Evolutionary conservation across 2,329 filamentous ascomycete species (phyloP).

Genomic region (Conoideocrella luteorostrata): DNA sequence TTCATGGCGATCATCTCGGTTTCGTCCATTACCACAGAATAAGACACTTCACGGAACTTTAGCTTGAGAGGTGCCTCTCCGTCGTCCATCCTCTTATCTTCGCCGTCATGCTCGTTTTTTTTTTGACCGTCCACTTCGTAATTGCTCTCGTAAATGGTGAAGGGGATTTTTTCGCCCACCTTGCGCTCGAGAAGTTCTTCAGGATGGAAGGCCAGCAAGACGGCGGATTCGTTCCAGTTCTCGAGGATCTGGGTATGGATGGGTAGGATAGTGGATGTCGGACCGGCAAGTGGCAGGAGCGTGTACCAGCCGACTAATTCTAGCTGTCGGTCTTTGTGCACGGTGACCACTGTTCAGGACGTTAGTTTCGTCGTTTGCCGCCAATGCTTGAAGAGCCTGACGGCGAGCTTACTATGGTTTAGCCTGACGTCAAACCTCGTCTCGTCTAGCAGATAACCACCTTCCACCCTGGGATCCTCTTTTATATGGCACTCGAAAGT

Average conservation of each 20-base stretch:
- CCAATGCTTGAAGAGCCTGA: background rate
- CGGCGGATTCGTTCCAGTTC: slow-evolving; percentile 73
- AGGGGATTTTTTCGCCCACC: slow-evolving; percentile 72
- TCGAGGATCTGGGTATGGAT: slow-evolving; percentile 74
- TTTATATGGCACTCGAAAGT: slow-evolving; percentile 74
- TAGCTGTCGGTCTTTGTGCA: slow-evolving; percentile 77
- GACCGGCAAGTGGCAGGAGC: slow-evolving; percentile 65
- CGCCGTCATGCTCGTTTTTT: slow-evolving; percentile 38
- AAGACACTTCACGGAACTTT: slow-evolving; percentile 76
- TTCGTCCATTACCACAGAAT: slow-evolving; percentile 86
- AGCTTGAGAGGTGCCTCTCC: slow-evolving; percentile 50
- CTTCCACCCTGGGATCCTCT: slow-evolving; percentile 38
- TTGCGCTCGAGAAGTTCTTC: slow-evolving; percentile 46
- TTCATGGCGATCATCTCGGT: slow-evolving; percentile 98
- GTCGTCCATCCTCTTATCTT: slow-evolving; percentile 70
- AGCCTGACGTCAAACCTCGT: slow-evolving; percentile 72
- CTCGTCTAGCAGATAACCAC: slow-evolving; percentile 56
- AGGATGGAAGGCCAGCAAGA: slow-evolving; percentile 83
- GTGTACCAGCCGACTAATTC: slow-evolving; percentile 93
- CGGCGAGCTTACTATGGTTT: slow-evolving; percentile 66
- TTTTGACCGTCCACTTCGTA: slow-evolving; percentile 61
- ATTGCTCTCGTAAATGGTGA: slow-evolving; percentile 85
- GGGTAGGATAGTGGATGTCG: slow-evolving; percentile 59
- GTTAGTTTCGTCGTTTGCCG: background rate
- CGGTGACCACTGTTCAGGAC: slow-evolving; percentile 64